A percentile compares a stretch with the other conserved stretches of the same genome.
Evolutionary conservation across 1,139 yeast species (phyloP).

Genomic region (Pneumocystis sp.): DNA sequence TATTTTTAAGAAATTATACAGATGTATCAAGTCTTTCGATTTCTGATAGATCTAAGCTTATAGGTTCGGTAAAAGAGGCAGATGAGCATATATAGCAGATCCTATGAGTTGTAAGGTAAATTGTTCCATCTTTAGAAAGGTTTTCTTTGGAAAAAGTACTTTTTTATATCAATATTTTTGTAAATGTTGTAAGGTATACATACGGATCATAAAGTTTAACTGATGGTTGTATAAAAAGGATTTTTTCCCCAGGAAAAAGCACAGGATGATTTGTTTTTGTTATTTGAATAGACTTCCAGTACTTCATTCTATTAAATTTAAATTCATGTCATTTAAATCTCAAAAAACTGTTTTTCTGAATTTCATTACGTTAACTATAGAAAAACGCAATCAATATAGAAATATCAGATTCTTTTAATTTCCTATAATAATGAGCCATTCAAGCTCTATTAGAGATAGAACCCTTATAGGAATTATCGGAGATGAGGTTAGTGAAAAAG

Average conservation of each 20-base stretch:
- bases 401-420: background rate
- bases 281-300: constrained; percentile 33
- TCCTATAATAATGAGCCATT: background rate
- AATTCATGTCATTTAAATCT: background rate
- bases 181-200: background rate
- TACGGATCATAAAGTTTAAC: constrained; percentile 26
- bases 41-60: constrained; percentile 37
- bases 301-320: constrained; percentile 5
- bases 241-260: constrained; percentile 31
- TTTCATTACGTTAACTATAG: background rate
- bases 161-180: constrained; percentile 41
- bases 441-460: constrained; percentile 22
- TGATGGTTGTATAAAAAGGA: constrained; percentile 24
- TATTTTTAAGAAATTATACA: constrained; percentile 26
- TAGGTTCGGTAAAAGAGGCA: constrained; percentile 30
- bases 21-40: constrained; percentile 35
- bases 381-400: background rate
- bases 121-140: constrained; percentile 49
- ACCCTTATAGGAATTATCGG: constrained; percentile 82
- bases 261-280: constrained; percentile 36
- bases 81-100: constrained; percentile 55
- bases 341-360: background rate
- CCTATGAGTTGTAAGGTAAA: constrained; percentile 60
- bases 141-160: constrained; percentile 31
- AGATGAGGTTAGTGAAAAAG: constrained; percentile 38